Conservation (phyloP, 2,329 filamentous ascomycete species). For the Fusarium acutatum region DNA sequence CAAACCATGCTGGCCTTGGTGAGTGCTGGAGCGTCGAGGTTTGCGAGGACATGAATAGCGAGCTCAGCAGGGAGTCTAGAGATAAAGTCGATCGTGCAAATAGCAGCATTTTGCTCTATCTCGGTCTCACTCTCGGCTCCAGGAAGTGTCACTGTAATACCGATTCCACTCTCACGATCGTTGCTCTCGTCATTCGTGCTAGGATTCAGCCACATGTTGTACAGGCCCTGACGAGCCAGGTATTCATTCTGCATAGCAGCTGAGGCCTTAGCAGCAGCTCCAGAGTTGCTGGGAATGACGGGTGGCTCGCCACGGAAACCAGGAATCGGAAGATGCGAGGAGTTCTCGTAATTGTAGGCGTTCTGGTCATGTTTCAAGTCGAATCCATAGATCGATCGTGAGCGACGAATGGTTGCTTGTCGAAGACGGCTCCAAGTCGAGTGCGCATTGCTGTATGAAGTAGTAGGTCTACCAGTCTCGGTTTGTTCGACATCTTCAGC, state of each 20-base stretch:
- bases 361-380: conserved; percentile 43
- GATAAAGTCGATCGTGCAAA: conserved; percentile 67
- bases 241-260: conserved; percentile 67
- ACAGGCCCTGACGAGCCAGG: conserved; percentile 47
- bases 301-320: conserved; percentile 64
- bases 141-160: conserved; percentile 62
- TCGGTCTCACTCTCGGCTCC: conserved; percentile 47
- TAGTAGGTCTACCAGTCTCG: conserved; percentile 50
- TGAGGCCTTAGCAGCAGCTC: conserved; percentile 69
- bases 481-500: conserved; percentile 39
- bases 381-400: conserved; percentile 55
- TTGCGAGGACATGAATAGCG: conserved; percentile 65
- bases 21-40: conserved; percentile 63
- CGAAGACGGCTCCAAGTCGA: conserved; percentile 61
- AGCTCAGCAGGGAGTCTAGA: conserved; percentile 64
- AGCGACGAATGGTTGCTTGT: conserved; percentile 60
- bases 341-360: conserved; percentile 40
- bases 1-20: conserved; percentile 60
- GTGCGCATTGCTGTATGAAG: conserved; percentile 51
- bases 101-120: conserved; percentile 50
- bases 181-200: conserved; percentile 56
- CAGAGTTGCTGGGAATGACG: conserved; percentile 66
- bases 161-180: conserved; percentile 71
- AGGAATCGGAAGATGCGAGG: conserved; percentile 53
- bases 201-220: conserved; percentile 55